phyloP scores from a whole-genome alignment of 352 stramenopile species.

The Pythium aristosporum region DNA sequence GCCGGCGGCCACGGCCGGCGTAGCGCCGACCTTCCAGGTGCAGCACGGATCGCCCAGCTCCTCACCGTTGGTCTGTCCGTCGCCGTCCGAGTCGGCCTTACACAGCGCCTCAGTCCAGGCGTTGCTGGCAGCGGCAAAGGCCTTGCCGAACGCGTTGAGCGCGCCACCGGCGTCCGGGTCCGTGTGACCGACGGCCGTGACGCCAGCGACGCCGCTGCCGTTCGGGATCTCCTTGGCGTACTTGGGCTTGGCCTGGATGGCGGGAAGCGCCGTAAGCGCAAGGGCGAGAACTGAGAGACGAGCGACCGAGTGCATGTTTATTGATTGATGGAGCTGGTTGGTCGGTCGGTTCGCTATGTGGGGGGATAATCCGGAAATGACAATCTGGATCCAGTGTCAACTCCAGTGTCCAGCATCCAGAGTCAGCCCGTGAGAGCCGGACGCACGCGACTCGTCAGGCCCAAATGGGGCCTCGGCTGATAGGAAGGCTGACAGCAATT shows the following conservation, averaged over 20 bases:
- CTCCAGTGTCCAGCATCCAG: background rate
- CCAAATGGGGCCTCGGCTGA: no score
- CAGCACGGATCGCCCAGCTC: slow-evolving; percentile 86
- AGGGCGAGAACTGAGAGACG: slow-evolving; percentile 14
- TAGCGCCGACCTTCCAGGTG: slow-evolving; percentile 38
- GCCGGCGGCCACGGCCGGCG: slow-evolving; percentile 6
- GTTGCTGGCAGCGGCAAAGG: slow-evolving; percentile 47
- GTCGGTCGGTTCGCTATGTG: background rate
- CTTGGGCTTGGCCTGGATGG: slow-evolving; percentile 8
- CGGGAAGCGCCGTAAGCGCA: slow-evolving; percentile 9
- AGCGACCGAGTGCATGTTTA: slow-evolving; percentile 11
- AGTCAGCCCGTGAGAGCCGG: background rate
- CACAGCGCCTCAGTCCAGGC: slow-evolving; percentile 60
- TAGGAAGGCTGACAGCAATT: no score
- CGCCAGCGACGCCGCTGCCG: slow-evolving; percentile 13
- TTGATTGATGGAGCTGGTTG: background rate
- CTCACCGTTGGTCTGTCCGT: slow-evolving; percentile 83
- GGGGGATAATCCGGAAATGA: slow-evolving; percentile 6
- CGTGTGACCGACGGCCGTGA: slow-evolving; percentile 54
- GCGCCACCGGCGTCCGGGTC: slow-evolving; percentile 38
- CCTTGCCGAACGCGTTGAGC: slow-evolving; percentile 66
- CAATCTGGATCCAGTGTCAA: background rate
- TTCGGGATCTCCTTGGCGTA: slow-evolving; percentile 22
- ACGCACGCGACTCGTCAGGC: no score
- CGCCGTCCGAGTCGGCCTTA: slow-evolving; percentile 66